Percentiles rank a stretch among this genome's conserved stretches.
Conservation (phyloP, 768 basidiomycete genomes). For the Kwoniella botswanensis region DNA sequence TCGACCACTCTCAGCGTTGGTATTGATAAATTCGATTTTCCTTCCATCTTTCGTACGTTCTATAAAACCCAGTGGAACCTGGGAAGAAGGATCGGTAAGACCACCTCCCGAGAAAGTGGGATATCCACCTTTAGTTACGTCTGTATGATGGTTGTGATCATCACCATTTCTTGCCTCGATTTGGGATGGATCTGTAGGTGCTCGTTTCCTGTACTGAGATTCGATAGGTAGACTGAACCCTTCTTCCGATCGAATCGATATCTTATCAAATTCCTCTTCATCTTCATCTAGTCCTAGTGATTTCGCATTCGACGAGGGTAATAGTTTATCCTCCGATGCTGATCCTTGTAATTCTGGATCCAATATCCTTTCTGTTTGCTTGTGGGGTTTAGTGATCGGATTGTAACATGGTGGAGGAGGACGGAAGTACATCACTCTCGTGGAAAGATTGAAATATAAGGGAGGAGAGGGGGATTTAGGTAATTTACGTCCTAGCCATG, state of each 20-base stretch:
- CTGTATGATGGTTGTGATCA: slow-evolving; percentile 1
- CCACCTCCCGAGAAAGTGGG: slow-evolving; percentile 45
- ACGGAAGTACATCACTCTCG: slow-evolving; percentile 29
- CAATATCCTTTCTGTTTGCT: background rate
- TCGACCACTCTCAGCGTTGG: background rate
- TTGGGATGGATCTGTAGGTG: background rate
- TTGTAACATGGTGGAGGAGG: slow-evolving; percentile 33
- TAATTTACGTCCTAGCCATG: slow-evolving; percentile 30
- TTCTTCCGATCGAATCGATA: slow-evolving; percentile 3
- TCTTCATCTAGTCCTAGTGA: slow-evolving; percentile 31
- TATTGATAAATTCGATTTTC: slow-evolving; percentile 23
- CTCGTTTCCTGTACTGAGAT: background rate
- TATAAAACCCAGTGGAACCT: slow-evolving; percentile 41
- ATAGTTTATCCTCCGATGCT: background rate
- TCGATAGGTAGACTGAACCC: background rate
- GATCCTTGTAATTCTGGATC: background rate
- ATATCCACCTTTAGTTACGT: slow-evolving; percentile 47
- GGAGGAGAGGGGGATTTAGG: slow-evolving; percentile 39
- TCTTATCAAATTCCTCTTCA: background rate
- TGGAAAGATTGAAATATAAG: slow-evolving; percentile 40
- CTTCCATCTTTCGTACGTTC: slow-evolving; percentile 31
- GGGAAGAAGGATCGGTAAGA: slow-evolving; percentile 33
- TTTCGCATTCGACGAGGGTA: slow-evolving; percentile 28
- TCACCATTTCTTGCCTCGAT: background rate
- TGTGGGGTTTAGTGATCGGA: slow-evolving; percentile 4